phyloP scores from a whole-genome alignment of 176 grass and related monocot species.

The Metroxylon sagu region DNA sequence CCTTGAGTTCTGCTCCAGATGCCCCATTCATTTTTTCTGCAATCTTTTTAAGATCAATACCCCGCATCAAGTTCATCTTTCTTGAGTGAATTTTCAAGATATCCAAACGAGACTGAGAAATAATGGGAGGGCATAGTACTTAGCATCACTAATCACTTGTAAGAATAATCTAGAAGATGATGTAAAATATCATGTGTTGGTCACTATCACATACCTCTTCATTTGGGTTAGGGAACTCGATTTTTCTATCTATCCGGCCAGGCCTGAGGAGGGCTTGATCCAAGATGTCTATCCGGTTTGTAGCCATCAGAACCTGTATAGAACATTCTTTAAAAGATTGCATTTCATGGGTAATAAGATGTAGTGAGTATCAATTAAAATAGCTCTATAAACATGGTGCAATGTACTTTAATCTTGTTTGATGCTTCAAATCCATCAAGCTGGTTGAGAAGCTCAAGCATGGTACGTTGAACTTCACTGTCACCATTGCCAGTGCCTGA shows the following conservation, averaged over 20 bases:
- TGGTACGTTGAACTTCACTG: slow-evolving; percentile 96
- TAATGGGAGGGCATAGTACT: not conserved
- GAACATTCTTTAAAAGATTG: not conserved
- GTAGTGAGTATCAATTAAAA: too few species aligned
- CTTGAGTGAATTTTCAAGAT: slow-evolving; percentile 99
- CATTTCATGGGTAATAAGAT: too few species aligned
- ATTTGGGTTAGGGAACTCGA: slow-evolving; percentile 97
- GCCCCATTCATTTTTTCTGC: slow-evolving; percentile 96
- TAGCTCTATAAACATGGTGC: too few species aligned
- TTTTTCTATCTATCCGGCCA: slow-evolving; percentile 96
- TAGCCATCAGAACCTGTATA: slow-evolving; percentile 93
- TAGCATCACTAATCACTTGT: too few species aligned
- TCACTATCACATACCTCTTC: slow-evolving; percentile 53
- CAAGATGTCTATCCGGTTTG: slow-evolving; percentile 97
- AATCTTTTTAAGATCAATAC: slow-evolving; percentile 98
- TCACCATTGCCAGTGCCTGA: slow-evolving; percentile 91
- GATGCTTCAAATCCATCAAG: slow-evolving; percentile 99
- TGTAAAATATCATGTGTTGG: not conserved
- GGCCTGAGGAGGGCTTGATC: slow-evolving; percentile 96
- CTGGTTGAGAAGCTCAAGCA: slow-evolving; percentile 99
- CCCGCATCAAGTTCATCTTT: slow-evolving; percentile 98
- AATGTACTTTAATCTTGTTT: slow-evolving; percentile 88
- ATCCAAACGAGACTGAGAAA: slow-evolving; percentile 79
- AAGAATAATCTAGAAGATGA: too few species aligned
- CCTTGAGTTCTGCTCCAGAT: slow-evolving; percentile 97